Evolutionary conservation across 1,284 basidiomycete species (phyloP).

Genomic region (Agaricales sp.): DNA sequence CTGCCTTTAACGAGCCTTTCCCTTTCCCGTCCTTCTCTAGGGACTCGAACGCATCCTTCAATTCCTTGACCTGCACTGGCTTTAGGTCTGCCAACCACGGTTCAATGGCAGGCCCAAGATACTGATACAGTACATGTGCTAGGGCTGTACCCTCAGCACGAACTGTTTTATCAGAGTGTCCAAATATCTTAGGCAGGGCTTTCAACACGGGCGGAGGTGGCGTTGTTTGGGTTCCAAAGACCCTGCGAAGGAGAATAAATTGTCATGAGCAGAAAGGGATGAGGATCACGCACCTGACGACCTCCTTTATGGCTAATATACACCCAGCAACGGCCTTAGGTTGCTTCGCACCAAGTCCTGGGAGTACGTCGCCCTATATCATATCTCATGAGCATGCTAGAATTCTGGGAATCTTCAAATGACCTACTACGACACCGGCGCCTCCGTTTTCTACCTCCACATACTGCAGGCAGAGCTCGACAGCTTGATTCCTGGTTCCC

Average conservation of each 20-base stretch:
- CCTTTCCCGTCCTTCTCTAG: constrained; percentile 81
- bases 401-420: constrained; percentile 6
- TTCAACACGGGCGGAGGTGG: constrained; percentile 80
- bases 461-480: constrained; percentile 84
- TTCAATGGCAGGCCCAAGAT: constrained; percentile 82
- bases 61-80: constrained; percentile 95
- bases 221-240: constrained; percentile 75
- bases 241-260: constrained; percentile 28
- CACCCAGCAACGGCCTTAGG: constrained; percentile 88
- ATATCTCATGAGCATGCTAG: constrained; percentile 12
- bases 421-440: constrained; percentile 79
- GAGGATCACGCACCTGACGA: constrained; percentile 32
- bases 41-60: constrained; percentile 83
- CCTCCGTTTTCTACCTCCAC: constrained; percentile 91
- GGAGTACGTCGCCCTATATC: constrained; percentile 69
- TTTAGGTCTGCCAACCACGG: constrained; percentile 89
- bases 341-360: constrained; percentile 85
- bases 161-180: constrained; percentile 93
- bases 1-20: constrained; percentile 72
- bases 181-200: constrained; percentile 86
- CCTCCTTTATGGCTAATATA: constrained; percentile 74
- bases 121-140: constrained; percentile 75
- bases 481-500: constrained; percentile 85
- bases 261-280: constrained; percentile 6
- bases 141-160: constrained; percentile 85